Evolutionary conservation across 1,284 basidiomycete species (phyloP).

Genomic region (Pascua guehoae): DNA sequence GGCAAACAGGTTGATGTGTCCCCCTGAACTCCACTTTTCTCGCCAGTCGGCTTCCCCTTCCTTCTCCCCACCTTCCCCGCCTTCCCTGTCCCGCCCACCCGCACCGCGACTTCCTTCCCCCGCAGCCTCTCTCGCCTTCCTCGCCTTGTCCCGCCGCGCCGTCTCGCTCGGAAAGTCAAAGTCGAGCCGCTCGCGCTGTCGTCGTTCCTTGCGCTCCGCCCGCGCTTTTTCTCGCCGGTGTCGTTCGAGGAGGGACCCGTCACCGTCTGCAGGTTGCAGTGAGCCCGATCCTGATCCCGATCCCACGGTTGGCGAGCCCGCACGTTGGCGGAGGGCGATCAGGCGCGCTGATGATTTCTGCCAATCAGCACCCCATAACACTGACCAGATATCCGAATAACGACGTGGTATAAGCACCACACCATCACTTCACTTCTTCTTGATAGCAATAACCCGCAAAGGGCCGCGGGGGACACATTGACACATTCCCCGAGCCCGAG

Average conservation of each 20-base stretch:
- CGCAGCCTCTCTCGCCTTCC: too few relatives aligned
- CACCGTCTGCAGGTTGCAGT: slow-evolving; percentile 28
- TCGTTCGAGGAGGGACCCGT: slow-evolving; percentile 27
- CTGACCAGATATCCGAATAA: too few relatives aligned
- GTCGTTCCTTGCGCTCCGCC: slow-evolving; percentile 14
- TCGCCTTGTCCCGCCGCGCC: slow-evolving; percentile 7
- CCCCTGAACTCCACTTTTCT: slow-evolving; percentile 20
- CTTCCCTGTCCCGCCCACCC: too few relatives aligned
- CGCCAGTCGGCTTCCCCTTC: slow-evolving; percentile 8
- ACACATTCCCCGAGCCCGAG: too few relatives aligned
- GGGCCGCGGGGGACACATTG: too few relatives aligned
- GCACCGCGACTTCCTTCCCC: too few relatives aligned
- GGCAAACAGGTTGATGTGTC: slow-evolving; percentile 49
- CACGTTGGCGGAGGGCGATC: slow-evolving; percentile 32
- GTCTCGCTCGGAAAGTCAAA: slow-evolving; percentile 46
- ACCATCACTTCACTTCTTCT: too few relatives aligned
- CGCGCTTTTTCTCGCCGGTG: slow-evolving; percentile 31
- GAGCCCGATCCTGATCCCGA: background rate
- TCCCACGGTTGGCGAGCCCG: slow-evolving; percentile 25
- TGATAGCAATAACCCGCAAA: too few relatives aligned
- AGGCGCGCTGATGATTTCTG: slow-evolving; percentile 41
- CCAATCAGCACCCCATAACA: background rate
- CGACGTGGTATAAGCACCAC: too few relatives aligned
- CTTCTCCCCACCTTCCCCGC: slow-evolving; percentile 14
- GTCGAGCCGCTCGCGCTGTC: slow-evolving; percentile 24